Conservation (phyloP, 768 basidiomycete species). For the Termitomyces titanicus region DNA sequence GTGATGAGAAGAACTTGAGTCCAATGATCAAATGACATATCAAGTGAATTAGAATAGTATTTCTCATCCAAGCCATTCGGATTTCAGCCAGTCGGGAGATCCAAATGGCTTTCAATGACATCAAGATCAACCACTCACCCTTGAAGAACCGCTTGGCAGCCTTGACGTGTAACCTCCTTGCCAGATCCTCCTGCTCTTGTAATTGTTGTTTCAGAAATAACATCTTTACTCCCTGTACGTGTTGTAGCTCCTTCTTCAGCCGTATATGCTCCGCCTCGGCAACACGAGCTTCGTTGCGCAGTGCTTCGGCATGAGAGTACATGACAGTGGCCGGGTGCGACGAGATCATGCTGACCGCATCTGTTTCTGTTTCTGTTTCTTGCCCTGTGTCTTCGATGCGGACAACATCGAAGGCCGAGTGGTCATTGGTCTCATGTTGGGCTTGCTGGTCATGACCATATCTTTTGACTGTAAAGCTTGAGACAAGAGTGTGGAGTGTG, state of each 20-base stretch:
- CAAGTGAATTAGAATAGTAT: not conserved
- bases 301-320: conserved; percentile 30
- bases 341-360: conserved; percentile 27
- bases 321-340: conserved; percentile 27
- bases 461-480: conserved; percentile 5
- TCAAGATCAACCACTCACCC: conserved; percentile 28
- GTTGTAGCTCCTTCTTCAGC: conserved; percentile 24
- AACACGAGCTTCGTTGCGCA: conserved; percentile 37
- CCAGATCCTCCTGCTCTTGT: conserved; percentile 29
- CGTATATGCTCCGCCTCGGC: conserved; percentile 27
- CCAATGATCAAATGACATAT: not conserved
- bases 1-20: not conserved
- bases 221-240: conserved; percentile 30
- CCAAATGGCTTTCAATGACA: not conserved
- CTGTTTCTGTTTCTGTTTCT: conserved; percentile 18
- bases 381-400: conserved; percentile 2
- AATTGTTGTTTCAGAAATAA: conserved; percentile 36
- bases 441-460: not conserved
- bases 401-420: not conserved
- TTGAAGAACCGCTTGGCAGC: conserved; percentile 43
- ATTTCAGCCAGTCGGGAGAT: no score
- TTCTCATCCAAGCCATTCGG: not conserved
- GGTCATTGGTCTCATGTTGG: not conserved
- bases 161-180: conserved; percentile 37
- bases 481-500: conserved; percentile 6